These are phyloP conservation scores for Eutrema japonicum DNA, from an alignment of 345 rosid species.

Conservation along the genomic window DNA sequence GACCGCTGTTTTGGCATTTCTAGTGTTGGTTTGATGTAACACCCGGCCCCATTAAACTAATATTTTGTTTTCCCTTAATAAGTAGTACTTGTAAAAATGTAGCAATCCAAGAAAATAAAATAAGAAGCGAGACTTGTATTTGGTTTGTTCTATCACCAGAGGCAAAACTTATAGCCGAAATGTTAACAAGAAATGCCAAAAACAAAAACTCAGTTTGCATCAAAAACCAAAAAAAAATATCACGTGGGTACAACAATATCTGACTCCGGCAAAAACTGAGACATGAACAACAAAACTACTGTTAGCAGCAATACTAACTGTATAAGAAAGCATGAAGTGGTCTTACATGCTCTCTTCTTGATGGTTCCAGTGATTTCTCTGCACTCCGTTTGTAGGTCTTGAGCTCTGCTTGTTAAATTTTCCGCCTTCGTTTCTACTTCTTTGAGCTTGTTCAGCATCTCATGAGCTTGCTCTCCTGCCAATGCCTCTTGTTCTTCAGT, in stretches of 20 bases:
- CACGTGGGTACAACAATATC: conserved; percentile 68
- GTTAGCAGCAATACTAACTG: conserved; percentile 58
- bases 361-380: conserved; percentile 49
- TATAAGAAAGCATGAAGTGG: conserved; percentile 51
- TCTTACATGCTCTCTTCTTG: conserved; percentile 57
- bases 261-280: conserved; percentile 49
- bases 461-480: conserved; percentile 48
- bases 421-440: conserved; percentile 56
- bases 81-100: not conserved
- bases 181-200: not conserved
- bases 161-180: conserved; percentile 27
- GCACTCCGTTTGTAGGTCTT: conserved; percentile 50
- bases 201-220: conserved; percentile 13
- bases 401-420: conserved; percentile 51
- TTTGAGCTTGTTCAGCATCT: conserved; percentile 49
- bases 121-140: not conserved
- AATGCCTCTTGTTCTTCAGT: conserved; percentile 49
- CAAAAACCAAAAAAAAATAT: conserved; percentile 14
- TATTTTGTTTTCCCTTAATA: not conserved
- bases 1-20: conserved; percentile 4
- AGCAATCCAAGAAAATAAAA: not conserved
- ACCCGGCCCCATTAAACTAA: no score
- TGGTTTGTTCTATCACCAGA: conserved; percentile 9
- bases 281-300: conserved; percentile 50
- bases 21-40: conserved; percentile 12